These are phyloP conservation scores for Fagopyrum tataricum DNA, from an alignment of 148 eudicot genomes.

Conservation along the genomic window DNA sequence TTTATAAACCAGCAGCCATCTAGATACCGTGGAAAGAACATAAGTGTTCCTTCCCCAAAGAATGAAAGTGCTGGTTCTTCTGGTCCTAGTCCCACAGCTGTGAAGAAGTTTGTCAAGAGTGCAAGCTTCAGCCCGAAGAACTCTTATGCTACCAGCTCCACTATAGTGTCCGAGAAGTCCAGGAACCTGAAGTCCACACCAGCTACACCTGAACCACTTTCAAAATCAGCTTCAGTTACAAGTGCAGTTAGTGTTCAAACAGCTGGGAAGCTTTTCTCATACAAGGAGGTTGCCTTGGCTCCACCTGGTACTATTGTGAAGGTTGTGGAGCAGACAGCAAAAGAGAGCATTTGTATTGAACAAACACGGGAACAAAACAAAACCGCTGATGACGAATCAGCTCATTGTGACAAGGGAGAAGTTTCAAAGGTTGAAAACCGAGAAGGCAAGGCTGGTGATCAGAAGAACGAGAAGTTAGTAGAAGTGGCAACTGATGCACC, in stretches of 20 bases:
- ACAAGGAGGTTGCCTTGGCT: slow-evolving; percentile 96
- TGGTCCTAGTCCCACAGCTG: slow-evolving; percentile 24
- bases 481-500: slow-evolving; percentile 14
- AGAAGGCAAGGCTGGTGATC: slow-evolving; percentile 23
- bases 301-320: slow-evolving; percentile 86
- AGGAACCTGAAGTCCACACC: slow-evolving; percentile 52
- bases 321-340: slow-evolving; percentile 50
- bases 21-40: slow-evolving; percentile 42
- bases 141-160: slow-evolving; percentile 21
- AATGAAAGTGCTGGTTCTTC: slow-evolving; percentile 42
- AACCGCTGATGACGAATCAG: slow-evolving; percentile 20
- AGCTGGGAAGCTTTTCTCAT: slow-evolving; percentile 74
- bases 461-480: slow-evolving; percentile 23
- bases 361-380: slow-evolving; percentile 18
- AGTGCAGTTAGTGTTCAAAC: slow-evolving; percentile 45
- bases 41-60: slow-evolving; percentile 53
- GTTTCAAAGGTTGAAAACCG: slow-evolving; percentile 15
- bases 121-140: slow-evolving; percentile 58
- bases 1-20: slow-evolving; percentile 43
- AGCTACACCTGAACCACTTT: slow-evolving; percentile 43
- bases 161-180: slow-evolving; percentile 33
- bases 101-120: slow-evolving; percentile 54
- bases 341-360: slow-evolving; percentile 26
- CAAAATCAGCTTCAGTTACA: slow-evolving; percentile 36
- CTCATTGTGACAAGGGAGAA: slow-evolving; percentile 22